These are phyloP conservation scores for Kluyveromyces starmeri DNA, from an alignment of 805 yeast species.

Conservation along the genomic window DNA sequence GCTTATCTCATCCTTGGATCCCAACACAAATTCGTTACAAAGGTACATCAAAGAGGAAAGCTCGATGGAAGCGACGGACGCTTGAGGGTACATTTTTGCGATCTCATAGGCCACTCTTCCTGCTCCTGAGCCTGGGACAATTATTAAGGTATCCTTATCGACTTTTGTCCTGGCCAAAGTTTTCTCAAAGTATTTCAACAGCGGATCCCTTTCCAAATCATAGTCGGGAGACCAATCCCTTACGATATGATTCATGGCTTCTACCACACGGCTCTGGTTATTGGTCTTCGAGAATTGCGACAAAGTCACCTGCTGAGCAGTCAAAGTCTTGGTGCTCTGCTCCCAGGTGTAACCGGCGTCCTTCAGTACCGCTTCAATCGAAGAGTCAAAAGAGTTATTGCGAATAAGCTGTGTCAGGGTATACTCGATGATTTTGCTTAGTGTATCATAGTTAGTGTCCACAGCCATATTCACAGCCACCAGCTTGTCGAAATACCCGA, in stretches of 20 bases:
- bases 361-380: constrained; percentile 8
- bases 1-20: constrained; percentile 13
- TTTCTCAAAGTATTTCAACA: constrained; percentile 41
- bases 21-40: constrained; percentile 52
- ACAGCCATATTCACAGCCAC: constrained; percentile 40
- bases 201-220: constrained; percentile 41
- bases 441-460: constrained; percentile 38
- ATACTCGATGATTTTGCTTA: constrained; percentile 36
- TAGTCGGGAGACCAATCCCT: constrained; percentile 66
- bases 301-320: constrained; percentile 1
- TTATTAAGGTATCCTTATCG: constrained; percentile 37
- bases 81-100: constrained; percentile 30
- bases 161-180: constrained; percentile 34
- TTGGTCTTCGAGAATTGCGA: constrained; percentile 12
- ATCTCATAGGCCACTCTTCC: constrained; percentile 70
- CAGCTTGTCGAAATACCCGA: constrained; percentile 49
- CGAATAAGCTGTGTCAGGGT: constrained; percentile 27
- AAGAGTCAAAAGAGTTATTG: constrained; percentile 5
- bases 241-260: constrained; percentile 63
- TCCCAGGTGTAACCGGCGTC: constrained; percentile 7
- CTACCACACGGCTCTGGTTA: constrained; percentile 42
- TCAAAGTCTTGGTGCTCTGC: background rate
- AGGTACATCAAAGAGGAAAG: constrained; percentile 67
- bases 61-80: constrained; percentile 64
- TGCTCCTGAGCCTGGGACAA: constrained; percentile 85